phyloP scores from a whole-genome alignment of 306 rosid genomes.

The Hylodesmum podocarpum region DNA sequence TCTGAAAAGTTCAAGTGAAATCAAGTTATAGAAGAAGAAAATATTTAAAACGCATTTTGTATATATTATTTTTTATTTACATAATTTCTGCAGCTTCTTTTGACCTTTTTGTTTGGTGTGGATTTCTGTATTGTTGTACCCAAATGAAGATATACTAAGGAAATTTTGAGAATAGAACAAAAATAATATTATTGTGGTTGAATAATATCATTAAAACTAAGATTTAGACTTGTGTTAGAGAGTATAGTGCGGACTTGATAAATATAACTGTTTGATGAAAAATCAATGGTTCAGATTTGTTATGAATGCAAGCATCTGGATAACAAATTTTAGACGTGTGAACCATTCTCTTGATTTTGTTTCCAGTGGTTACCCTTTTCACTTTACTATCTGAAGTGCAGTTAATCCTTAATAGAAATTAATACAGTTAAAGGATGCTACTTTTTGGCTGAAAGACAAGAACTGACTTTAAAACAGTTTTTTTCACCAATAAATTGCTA shows the following conservation, averaged over 20 bases:
- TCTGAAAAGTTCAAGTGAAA: neutral
- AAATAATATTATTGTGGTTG: neutral
- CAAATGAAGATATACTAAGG: neutral
- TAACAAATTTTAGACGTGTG: neutral
- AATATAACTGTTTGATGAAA: neutral
- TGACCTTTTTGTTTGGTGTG: neutral
- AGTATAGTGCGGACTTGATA: too few species aligned
- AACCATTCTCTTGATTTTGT: neutral
- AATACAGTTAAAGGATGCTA: neutral
- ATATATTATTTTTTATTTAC: neutral
- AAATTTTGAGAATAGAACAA: neutral
- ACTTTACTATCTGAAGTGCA: neutral
- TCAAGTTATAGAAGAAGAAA: slow-evolving; percentile 5
- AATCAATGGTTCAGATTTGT: neutral
- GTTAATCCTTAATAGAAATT: neutral
- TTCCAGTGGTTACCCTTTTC: neutral
- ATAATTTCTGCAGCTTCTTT: slow-evolving; percentile 8
- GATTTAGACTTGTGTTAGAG: neutral
- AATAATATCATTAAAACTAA: neutral
- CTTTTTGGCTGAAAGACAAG: neutral
- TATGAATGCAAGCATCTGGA: neutral
- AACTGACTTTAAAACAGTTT: neutral
- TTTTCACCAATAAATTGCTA: neutral
- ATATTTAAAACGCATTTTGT: neutral
- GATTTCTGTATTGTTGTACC: neutral